phyloP scores from a whole-genome alignment of 208 protist species.

The Trypanosoma lewisi region DNA sequence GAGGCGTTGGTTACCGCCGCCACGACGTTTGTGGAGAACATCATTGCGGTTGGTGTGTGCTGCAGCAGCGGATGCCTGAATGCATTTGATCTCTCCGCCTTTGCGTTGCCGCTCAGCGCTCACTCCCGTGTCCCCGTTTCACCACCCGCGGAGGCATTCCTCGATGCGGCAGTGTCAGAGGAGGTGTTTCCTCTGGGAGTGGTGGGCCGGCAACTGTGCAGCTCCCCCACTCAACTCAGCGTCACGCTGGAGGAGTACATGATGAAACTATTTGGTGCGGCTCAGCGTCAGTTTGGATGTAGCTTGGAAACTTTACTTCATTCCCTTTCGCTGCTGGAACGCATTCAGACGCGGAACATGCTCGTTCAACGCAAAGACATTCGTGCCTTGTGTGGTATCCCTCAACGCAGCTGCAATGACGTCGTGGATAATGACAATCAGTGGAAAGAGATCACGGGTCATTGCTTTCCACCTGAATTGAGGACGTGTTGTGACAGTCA shows the following conservation, averaged over 20 bases:
- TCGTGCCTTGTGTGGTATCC: background rate
- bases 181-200: slow-evolving; percentile 26
- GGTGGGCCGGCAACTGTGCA: slow-evolving; percentile 37
- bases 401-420: background rate
- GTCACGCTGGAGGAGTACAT: slow-evolving; percentile 30
- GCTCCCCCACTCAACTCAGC: slow-evolving; percentile 28
- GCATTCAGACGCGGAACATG: slow-evolving; percentile 37
- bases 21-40: slow-evolving; percentile 32
- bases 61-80: slow-evolving; percentile 33
- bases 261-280: slow-evolving; percentile 20
- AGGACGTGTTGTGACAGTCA: too few species aligned
- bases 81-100: slow-evolving; percentile 23
- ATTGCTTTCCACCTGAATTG: too few species aligned
- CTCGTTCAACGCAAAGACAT: slow-evolving; percentile 21
- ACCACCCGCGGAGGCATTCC: background rate
- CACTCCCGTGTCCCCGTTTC: background rate
- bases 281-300: slow-evolving; percentile 22
- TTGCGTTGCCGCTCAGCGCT: background rate
- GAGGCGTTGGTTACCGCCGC: slow-evolving; percentile 5
- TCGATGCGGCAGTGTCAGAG: slow-evolving; percentile 11
- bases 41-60: slow-evolving; percentile 40
- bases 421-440: slow-evolving; percentile 3
- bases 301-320: slow-evolving; percentile 33
- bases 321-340: slow-evolving; percentile 38
- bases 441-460: background rate